Percentiles rank a stretch among this genome's conserved stretches.
These are phyloP conservation scores for Circinella minor DNA, from an alignment of 371 early-diverging fungal genomes.

Conservation along the genomic window DNA sequence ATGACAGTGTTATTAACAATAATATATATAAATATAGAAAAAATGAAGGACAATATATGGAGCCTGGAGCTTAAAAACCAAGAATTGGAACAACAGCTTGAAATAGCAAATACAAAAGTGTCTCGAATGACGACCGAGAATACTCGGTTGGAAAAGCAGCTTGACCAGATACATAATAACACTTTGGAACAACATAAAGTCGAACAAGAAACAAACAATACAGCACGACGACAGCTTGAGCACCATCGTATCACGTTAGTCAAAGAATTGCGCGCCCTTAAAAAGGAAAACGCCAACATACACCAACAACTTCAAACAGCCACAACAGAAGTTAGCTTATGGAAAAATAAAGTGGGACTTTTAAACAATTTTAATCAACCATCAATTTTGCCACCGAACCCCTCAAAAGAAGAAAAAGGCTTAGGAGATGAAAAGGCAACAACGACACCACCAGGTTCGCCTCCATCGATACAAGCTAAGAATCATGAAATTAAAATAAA, in stretches of 20 bases:
- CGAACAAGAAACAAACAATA: conserved; percentile 5
- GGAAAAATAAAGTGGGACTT: neutral
- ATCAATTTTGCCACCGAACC: neutral
- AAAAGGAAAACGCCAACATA: conserved; percentile 16
- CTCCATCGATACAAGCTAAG: neutral
- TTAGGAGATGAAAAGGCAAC: neutral
- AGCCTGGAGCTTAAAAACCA: conserved; percentile 26
- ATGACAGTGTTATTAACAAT: neutral
- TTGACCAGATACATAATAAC: conserved; percentile 62
- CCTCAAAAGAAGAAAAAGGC: neutral
- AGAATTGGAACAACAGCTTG: conserved; percentile 38
- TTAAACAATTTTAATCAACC: neutral
- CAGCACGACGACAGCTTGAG: conserved; percentile 1
- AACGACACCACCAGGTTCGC: neutral
- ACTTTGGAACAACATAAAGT: conserved; percentile 67
- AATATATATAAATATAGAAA: conserved; percentile 15
- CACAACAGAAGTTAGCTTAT: neutral
- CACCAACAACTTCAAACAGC: neutral
- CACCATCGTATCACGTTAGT: conserved; percentile 4
- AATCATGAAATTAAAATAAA: conserved; percentile 29
- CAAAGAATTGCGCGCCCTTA: conserved; percentile 2
- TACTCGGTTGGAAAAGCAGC: conserved; percentile 53
- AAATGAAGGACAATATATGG: conserved; percentile 32
- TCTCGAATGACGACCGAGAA: conserved; percentile 60
- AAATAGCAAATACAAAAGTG: conserved; percentile 55